A percentile compares a stretch with the other conserved stretches of the same genome.
These are phyloP conservation scores for Apophysomyces variabilis DNA, from an alignment of 371 early-diverging fungal species.

Conservation along the genomic window DNA sequence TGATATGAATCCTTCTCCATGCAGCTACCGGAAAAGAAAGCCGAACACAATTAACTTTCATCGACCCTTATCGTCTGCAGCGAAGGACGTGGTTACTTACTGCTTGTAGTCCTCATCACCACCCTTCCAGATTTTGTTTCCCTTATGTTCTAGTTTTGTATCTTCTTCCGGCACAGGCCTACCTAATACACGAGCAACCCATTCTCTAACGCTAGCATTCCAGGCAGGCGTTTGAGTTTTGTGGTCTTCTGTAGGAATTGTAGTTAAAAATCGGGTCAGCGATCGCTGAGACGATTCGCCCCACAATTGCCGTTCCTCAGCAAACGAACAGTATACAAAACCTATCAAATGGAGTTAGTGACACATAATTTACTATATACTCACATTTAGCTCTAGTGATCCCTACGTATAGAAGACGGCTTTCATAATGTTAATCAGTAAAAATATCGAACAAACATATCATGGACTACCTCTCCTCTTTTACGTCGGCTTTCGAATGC, in stretches of 20 bases:
- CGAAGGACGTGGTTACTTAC: too few relatives aligned
- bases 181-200: constrained; percentile 20
- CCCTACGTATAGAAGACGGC: constrained; percentile 29
- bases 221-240: constrained; percentile 17
- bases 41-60: neutral
- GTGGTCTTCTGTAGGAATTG: constrained; percentile 10
- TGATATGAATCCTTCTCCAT: neutral
- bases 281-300: neutral
- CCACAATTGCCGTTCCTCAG: constrained; percentile 13
- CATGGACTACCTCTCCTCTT: constrained; percentile 37
- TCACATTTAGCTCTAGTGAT: constrained; percentile 30
- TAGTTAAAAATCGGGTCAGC: constrained; percentile 12
- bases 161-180: neutral
- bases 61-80: neutral
- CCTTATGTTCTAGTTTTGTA: neutral
- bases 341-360: constrained; percentile 3
- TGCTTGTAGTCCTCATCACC: neutral
- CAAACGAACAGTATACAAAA: constrained; percentile 22
- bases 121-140: constrained; percentile 14
- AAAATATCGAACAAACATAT: too few relatives aligned
- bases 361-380: neutral
- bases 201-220: constrained; percentile 14
- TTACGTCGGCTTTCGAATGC: constrained; percentile 23
- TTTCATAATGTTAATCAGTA: neutral
- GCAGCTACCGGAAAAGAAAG: neutral